Conservation (phyloP, 2,329 filamentous ascomycete genomes). For the Lojkania enalia region DNA sequence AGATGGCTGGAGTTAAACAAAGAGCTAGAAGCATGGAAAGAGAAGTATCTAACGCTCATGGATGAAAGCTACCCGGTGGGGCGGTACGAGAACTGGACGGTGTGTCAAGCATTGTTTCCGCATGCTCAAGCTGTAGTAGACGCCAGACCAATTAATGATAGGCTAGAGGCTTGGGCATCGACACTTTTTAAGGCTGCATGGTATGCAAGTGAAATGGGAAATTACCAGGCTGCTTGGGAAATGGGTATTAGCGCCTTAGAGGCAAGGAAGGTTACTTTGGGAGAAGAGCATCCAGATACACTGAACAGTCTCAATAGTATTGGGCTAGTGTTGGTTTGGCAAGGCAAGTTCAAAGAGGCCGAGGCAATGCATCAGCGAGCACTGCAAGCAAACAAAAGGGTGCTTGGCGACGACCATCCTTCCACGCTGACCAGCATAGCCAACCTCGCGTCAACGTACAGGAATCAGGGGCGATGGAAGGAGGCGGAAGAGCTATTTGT, state of each 20-base stretch:
- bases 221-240: slow-evolving; percentile 8
- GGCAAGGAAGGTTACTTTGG: slow-evolving; percentile 5
- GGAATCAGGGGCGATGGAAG: no score
- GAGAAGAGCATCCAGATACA: slow-evolving; percentile 9
- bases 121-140: slow-evolving; percentile 8
- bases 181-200: slow-evolving; percentile 7
- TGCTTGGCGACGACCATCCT: no score
- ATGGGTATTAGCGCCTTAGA: slow-evolving; percentile 6
- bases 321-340: neutral
- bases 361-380: neutral
- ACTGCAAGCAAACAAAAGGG: no score
- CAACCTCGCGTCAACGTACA: no score
- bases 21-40: slow-evolving; percentile 30
- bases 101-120: slow-evolving; percentile 10
- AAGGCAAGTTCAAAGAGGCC: neutral
- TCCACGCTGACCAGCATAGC: no score
- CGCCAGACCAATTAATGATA: neutral
- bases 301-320: neutral
- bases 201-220: slow-evolving; percentile 8
- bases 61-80: slow-evolving; percentile 4
- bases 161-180: slow-evolving; percentile 3
- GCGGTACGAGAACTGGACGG: slow-evolving; percentile 5
- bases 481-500: no score
- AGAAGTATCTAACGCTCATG: slow-evolving; percentile 20
- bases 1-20: slow-evolving; percentile 24